Conservation (phyloP, 352 stramenopile species). For the Phytopythium delawarense region DNA sequence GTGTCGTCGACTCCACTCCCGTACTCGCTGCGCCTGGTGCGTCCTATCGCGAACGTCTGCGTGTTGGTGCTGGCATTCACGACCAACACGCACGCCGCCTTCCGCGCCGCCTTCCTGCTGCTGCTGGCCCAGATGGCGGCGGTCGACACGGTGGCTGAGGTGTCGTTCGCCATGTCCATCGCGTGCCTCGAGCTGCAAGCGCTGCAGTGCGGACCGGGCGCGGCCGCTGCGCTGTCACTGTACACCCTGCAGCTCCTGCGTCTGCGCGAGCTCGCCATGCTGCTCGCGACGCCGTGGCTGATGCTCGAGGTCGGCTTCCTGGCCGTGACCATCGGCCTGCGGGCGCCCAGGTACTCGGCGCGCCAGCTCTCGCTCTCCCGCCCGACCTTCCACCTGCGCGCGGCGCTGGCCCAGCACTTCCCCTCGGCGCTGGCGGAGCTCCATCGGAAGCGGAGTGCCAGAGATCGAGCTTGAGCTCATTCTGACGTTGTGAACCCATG, state of each 20-base stretch:
- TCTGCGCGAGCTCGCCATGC: conserved; percentile 32
- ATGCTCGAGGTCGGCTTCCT: conserved; percentile 52
- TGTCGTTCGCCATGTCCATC: conserved; percentile 52
- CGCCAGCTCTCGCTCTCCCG: conserved; percentile 54
- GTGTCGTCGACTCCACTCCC: conserved; percentile 14
- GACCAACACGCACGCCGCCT: conserved; percentile 67
- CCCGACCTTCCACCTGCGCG: conserved; percentile 54
- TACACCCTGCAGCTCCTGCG: conserved; percentile 24
- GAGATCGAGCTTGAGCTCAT: background rate
- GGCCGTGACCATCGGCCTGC: conserved; percentile 49
- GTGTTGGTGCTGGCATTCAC: conserved; percentile 56
- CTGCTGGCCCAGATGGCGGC: conserved; percentile 35
- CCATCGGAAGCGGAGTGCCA: too few relatives aligned
- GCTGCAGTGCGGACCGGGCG: conserved; percentile 41
- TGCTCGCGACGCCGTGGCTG: conserved; percentile 51
- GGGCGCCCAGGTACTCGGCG: conserved; percentile 45
- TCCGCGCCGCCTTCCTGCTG: conserved; percentile 33
- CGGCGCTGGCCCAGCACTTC: conserved; percentile 43
- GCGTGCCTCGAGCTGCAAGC: conserved; percentile 35
- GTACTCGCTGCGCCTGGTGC: conserved; percentile 47
- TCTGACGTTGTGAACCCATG: background rate
- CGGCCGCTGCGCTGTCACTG: conserved; percentile 16
- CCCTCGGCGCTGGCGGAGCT: conserved; percentile 7
- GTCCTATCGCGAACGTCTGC: conserved; percentile 40
- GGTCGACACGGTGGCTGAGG: conserved; percentile 45